Evolutionary conservation across 768 basidiomycete genomes (phyloP).

Genomic region (Suillus subaureus): DNA sequence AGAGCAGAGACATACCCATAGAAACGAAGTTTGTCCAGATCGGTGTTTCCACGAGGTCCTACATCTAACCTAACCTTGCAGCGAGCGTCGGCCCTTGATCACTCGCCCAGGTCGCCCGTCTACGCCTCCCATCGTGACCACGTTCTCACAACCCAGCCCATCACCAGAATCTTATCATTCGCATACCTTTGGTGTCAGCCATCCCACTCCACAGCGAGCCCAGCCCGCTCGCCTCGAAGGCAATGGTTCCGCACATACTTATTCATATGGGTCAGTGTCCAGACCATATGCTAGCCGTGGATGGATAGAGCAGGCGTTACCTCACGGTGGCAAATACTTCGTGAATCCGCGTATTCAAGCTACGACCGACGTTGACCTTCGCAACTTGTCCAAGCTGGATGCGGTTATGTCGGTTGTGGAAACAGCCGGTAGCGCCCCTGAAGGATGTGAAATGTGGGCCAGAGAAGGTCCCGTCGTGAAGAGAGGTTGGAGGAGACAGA

Average conservation of each 20-base stretch:
- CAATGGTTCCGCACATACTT: conserved; percentile 33
- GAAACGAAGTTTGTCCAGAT: conserved; percentile 30
- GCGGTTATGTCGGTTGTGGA: conserved; percentile 35
- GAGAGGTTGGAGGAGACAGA: conserved; percentile 31
- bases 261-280: conserved; percentile 28
- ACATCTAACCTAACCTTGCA: conserved; percentile 23
- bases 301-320: conserved; percentile 78
- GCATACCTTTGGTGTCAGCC: conserved; percentile 22
- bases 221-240: conserved; percentile 25
- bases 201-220: conserved; percentile 32
- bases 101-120: conserved; percentile 27
- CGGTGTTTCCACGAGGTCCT: too few relatives aligned
- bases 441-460: conserved; percentile 67
- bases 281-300: conserved; percentile 45
- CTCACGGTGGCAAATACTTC: conserved; percentile 72
- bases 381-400: conserved; percentile 51
- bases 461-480: conserved; percentile 39
- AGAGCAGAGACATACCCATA: conserved; percentile 9
- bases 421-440: conserved; percentile 34
- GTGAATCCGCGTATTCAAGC: conserved; percentile 61
- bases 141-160: conserved; percentile 18
- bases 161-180: conserved; percentile 27
- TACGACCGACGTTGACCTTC: conserved; percentile 73
- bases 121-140: conserved; percentile 32
- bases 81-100: conserved; percentile 59